Base-by-base conservation (phyloP, 352 stramenopile genomes). In the Pythium dissotocum region DNA sequence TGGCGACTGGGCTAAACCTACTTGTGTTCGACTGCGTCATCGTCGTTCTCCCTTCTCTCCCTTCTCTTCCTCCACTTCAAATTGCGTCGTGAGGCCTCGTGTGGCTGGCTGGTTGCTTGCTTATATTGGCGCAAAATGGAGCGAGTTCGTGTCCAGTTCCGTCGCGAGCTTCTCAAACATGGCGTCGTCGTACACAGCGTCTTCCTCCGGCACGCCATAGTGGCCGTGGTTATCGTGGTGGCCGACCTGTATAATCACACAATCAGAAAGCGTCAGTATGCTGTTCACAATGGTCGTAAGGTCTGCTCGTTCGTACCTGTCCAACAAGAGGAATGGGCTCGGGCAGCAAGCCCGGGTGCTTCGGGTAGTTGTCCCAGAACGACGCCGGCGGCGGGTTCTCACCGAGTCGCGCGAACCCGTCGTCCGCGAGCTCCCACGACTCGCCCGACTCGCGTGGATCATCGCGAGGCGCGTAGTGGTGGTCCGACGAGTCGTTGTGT, bases 321-420 rank as follows among this genome's bases (percentile, higher is more conserved):
- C 8, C 13, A 21, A 44, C 10, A 30, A 72, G 49, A 44, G 75
- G 72, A 26, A 82, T 73, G 2, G 76, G 73, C 33, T 82, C 76
- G 9, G 56, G 55, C 21, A 73, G 60, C 54, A 72, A 58, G 35
- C 64, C 61, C 28, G 32, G 56, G 54, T 79, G 72, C 63, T 81
- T 81, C 2, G 75, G 69, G 67, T 80, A 80, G 42, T 71, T 78
- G 59, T 82, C 76, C 76, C 76, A 82, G 52, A 82, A 79, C 42
- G 72, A 67, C 14, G 73, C 67, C 4, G 76, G 76, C 12, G 76
- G 76, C 24, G 76, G 76, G 72, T 82, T 78, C 67, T 82, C 76
- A 21, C 76, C 76, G 4, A 82, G 53, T 9, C 76, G 66, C 0
- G 70, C 54, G 58, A 70, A 76, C 10, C 69, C 64, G 36, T 67